Evolutionary conservation across 768 basidiomycete species (phyloP), one percentile per base, ranked within the genome.

Genomic region (Tylopilus rubrobrunneus): DNA sequence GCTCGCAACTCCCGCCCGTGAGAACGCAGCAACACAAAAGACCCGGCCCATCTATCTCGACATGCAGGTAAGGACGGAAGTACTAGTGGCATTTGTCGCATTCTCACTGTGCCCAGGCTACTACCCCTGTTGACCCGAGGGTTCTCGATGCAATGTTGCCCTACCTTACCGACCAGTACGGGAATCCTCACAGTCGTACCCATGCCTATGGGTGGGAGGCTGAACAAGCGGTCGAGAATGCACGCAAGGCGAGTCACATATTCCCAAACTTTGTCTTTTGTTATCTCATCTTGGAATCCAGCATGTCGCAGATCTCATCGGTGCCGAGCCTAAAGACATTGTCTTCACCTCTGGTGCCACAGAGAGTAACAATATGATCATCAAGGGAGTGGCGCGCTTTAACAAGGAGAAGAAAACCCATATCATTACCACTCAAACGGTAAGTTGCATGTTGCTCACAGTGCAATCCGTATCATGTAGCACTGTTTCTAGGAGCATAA

Each of bases 191-290:
- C 68, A 95, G 92, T 69, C 84, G 97, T 52, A 98, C 97, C 28
- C 97, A 99, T 72, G 93, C 97, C 1, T 99, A 98, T 70, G 97
- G 97, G 4, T 99, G 97, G 97, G 97, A 99, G 73, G 92, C 96
- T 7, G 97, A 99, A 65, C 79, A 86, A 64, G 97, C 89, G 0
- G 91, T 97, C 7, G 97, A 98, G 67, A 84, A 87, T 56, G 95
- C 93, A 3, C 83, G 97, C 50, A 86, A 90, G 79, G 93, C 86
- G 23, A 48, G 61, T 40, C 9, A 48, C 21, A 65, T 67, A 65
- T 67, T 10, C 48, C 33, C 63, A 52, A 42, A 14, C 7, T 34
- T 23, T 27, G 5, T 37, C 15, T 37, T 21, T 15, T 12, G 47
- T 49, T 6, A 7, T 49, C 34, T 53, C 52, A 47, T 50, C 25